Conservation (phyloP, 2,329 filamentous ascomycete genomes). For the Fusarium miscanthi region DNA sequence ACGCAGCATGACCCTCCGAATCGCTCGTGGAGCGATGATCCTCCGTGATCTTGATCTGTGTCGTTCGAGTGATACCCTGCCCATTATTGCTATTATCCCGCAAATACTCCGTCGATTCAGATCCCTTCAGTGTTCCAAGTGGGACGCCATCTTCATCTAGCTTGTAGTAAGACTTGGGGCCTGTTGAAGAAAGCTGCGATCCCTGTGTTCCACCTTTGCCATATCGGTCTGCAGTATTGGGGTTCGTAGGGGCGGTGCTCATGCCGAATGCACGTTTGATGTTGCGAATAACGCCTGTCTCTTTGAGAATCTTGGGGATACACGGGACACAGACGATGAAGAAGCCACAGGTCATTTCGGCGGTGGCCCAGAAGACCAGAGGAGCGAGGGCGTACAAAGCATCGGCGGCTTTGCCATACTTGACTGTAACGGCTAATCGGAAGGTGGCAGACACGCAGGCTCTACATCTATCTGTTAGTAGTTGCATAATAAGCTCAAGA, state of each 20-base stretch:
- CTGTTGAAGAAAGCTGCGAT: not conserved
- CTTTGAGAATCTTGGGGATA: slow-evolving; percentile 18
- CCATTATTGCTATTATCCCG: not conserved
- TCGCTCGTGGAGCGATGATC: slow-evolving; percentile 3
- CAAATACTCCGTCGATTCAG: slow-evolving; percentile 1
- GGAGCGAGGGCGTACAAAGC: not conserved
- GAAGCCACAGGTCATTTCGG: slow-evolving; percentile 17
- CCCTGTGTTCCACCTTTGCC: not conserved
- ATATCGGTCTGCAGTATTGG: not conserved
- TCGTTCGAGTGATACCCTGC: not conserved
- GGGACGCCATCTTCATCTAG: not conserved
- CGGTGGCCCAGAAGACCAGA: slow-evolving; percentile 7
- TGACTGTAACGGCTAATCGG: not conserved
- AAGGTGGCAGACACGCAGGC: not conserved
- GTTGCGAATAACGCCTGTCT: slow-evolving; percentile 28
- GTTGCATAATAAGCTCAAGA: fast-evolving
- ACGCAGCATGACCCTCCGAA: not conserved
- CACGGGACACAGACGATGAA: slow-evolving; percentile 12
- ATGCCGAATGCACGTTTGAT: slow-evolving; percentile 38
- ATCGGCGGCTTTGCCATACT: not conserved
- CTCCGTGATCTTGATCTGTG: not conserved
- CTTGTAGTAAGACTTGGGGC: slow-evolving; percentile 1
- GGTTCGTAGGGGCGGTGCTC: not conserved
- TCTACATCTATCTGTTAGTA: not conserved
- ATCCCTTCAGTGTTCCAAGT: not conserved